Evolutionary conservation across 2,329 filamentous ascomycete species (phyloP).

Genomic region (Pezicula rhizophila): DNA sequence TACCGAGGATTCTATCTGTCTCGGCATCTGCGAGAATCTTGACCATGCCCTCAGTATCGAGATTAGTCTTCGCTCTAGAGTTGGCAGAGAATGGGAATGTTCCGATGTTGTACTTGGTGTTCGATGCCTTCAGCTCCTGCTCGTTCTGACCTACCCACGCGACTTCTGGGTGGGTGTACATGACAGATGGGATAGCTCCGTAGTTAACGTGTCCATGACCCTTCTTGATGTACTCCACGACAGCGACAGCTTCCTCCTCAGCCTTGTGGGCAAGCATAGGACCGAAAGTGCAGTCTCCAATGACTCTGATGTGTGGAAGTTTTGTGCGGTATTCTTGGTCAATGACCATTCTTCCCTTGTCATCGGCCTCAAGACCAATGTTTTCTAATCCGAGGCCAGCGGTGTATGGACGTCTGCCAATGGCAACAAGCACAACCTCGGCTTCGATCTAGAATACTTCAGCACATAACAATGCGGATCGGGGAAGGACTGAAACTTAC

Average conservation of each 20-base stretch:
- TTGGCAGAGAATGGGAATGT: slow-evolving; percentile 97
- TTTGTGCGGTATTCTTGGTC: slow-evolving; percentile 99
- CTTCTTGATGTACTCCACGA: slow-evolving; percentile 95
- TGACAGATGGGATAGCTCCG: slow-evolving; percentile 92
- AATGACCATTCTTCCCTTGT: slow-evolving; percentile 90
- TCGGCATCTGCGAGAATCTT: slow-evolving; percentile 96
- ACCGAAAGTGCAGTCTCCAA: slow-evolving; percentile 94
- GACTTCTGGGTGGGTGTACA: slow-evolving; percentile 99
- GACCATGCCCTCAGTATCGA: slow-evolving; percentile 90
- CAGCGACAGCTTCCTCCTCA: slow-evolving; percentile 94
- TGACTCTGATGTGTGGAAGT: slow-evolving; percentile 90
- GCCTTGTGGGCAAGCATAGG: slow-evolving; percentile 99
- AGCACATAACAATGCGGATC: slow-evolving; percentile 1
- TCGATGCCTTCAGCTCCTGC: slow-evolving; percentile 85
- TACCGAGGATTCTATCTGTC: slow-evolving; percentile 90
- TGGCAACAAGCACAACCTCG: slow-evolving; percentile 93
- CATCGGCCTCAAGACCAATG: slow-evolving; percentile 84
- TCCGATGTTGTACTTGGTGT: slow-evolving; percentile 87
- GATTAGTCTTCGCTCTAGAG: slow-evolving; percentile 97
- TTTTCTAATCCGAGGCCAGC: slow-evolving; percentile 88
- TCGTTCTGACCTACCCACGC: slow-evolving; percentile 98
- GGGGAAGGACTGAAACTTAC: slow-evolving; percentile 44
- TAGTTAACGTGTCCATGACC: slow-evolving; percentile 99
- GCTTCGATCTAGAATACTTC: slow-evolving; percentile 64
- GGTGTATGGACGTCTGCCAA: slow-evolving; percentile 93